A percentile compares a stretch with the other conserved stretches of the same genome.
Conservation (phyloP, 306 rosid species). For the Calophaca sinica region DNA sequence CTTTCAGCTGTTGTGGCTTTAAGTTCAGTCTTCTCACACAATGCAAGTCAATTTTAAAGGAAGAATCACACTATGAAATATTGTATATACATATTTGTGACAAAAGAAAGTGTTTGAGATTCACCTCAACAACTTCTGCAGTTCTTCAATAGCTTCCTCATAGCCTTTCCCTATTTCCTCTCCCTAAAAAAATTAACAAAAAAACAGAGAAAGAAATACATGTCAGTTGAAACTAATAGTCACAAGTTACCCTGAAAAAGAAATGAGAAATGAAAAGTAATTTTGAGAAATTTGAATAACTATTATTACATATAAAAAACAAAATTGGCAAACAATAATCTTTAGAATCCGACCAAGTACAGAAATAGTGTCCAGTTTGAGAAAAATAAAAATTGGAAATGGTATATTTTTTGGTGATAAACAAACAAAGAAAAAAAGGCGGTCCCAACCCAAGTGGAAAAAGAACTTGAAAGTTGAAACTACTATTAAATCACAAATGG, state of each 20-base stretch:
- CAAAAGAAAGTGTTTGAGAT: not conserved
- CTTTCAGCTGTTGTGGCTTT: slow-evolving; percentile 54
- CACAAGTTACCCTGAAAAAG: not conserved
- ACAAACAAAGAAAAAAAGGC: too few relatives aligned
- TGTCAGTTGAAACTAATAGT: slow-evolving; percentile 24
- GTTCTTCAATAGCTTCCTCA: slow-evolving; percentile 85
- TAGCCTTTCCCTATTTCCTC: slow-evolving; percentile 87
- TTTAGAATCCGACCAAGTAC: slow-evolving; percentile 13
- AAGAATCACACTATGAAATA: not conserved
- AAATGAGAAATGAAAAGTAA: not conserved
- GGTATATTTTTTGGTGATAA: not conserved
- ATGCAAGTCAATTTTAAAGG: not conserved
- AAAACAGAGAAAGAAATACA: not conserved
- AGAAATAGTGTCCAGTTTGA: slow-evolving; percentile 7
- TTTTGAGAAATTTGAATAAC: slow-evolving; percentile 2
- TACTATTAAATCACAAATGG: too few relatives aligned
- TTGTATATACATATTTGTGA: not conserved
- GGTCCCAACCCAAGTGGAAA: too few relatives aligned
- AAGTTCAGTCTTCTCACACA: slow-evolving; percentile 66
- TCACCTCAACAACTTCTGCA: slow-evolving; percentile 82
- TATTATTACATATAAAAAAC: not conserved
- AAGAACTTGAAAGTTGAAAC: too few relatives aligned
- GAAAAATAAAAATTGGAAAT: not conserved
- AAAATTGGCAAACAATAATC: not conserved
- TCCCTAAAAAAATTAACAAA: slow-evolving; percentile 44